These are phyloP conservation scores for Saccharomyces hybrid DNA, from an alignment of 1,139 yeast species.

Conservation along the genomic window DNA sequence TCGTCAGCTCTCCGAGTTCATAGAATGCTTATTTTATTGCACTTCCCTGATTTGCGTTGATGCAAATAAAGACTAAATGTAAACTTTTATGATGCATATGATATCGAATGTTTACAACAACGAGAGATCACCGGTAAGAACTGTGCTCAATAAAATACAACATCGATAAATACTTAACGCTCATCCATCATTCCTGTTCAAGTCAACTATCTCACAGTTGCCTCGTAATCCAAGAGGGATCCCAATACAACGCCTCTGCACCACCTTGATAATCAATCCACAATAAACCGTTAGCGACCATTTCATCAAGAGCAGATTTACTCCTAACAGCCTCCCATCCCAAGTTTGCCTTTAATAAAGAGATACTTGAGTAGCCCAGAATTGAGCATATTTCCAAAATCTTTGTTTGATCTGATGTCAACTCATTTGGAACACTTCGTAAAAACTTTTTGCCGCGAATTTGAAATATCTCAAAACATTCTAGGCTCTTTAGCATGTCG, in stretches of 20 bases:
- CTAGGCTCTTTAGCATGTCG: constrained; percentile 35
- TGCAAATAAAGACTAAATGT: neutral
- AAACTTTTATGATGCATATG: neutral
- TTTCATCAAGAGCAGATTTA: constrained; percentile 58
- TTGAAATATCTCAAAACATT: constrained; percentile 38
- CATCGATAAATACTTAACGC: neutral
- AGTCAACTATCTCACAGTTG: neutral
- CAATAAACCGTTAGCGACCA: constrained; percentile 70
- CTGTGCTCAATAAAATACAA: neutral
- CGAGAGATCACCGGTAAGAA: neutral
- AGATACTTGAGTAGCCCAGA: constrained; percentile 58
- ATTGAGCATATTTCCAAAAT: constrained; percentile 70
- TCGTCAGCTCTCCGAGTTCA: neutral
- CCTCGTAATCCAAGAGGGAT: constrained; percentile 41
- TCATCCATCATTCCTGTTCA: neutral
- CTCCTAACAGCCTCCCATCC: constrained; percentile 63
- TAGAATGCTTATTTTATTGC: too few species aligned
- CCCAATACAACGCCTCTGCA: constrained; percentile 57
- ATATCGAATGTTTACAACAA: neutral
- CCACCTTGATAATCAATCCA: constrained; percentile 63
- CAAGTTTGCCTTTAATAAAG: constrained; percentile 60
- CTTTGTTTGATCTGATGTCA: constrained; percentile 55
- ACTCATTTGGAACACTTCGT: constrained; percentile 44
- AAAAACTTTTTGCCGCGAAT: constrained; percentile 37
- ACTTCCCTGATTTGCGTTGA: neutral